Evolutionary conservation across 2,329 filamentous ascomycete genomes (phyloP).

Genomic region (Alternaria metachromatica): DNA sequence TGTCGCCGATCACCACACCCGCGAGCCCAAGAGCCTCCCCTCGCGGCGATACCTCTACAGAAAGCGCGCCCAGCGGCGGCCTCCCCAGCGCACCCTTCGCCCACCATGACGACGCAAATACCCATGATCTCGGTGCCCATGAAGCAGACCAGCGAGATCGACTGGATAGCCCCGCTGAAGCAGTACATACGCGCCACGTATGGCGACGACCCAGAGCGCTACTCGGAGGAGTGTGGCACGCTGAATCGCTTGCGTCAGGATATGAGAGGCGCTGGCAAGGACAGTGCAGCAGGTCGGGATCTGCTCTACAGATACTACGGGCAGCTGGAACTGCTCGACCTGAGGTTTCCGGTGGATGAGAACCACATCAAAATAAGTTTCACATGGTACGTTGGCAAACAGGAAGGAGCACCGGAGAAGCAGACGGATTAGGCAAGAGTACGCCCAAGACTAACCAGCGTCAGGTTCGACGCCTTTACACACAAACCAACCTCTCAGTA

Average conservation of each 20-base stretch:
- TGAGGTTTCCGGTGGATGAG: conserved; percentile 96
- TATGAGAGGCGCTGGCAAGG: conserved; percentile 96
- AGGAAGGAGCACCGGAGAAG: neutral
- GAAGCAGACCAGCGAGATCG: conserved; percentile 95
- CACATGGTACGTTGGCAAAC: conserved; percentile 73
- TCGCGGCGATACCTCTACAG: conserved; percentile 21
- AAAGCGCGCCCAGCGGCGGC: conserved; percentile 23
- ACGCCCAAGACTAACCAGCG: conserved; percentile 25
- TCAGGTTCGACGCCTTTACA: conserved; percentile 98
- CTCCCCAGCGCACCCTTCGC: conserved; percentile 6
- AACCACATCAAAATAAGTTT: conserved; percentile 99
- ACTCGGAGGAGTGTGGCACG: conserved; percentile 92
- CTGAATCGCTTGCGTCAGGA: conserved; percentile 96
- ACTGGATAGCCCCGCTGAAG: conserved; percentile 94
- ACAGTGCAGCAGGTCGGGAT: conserved; percentile 91
- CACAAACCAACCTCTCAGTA: conserved; percentile 97
- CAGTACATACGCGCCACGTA: conserved; percentile 92
- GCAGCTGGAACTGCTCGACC: conserved; percentile 90
- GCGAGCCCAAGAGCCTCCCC: neutral
- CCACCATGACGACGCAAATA: conserved; percentile 59
- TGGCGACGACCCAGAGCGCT: conserved; percentile 94
- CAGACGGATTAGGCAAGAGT: neutral
- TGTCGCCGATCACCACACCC: conserved; percentile 9
- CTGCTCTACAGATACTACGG: conserved; percentile 97
- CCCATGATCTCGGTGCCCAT: conserved; percentile 96